Conservation (phyloP, 305 asterid species). For the Fraxinus velutina region DNA sequence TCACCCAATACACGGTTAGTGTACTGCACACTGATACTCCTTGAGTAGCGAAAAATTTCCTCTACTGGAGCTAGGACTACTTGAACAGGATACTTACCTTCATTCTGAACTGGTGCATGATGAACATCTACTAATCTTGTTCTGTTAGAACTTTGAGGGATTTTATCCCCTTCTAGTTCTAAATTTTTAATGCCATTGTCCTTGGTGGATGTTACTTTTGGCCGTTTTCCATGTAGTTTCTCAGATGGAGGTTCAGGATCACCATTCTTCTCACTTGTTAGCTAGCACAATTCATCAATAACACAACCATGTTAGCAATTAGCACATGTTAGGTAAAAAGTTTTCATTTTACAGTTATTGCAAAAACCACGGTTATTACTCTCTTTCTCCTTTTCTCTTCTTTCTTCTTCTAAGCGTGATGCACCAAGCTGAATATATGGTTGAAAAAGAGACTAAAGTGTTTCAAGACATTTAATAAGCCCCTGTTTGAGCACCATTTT, state of each 20-base stretch:
- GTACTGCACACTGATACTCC: slow-evolving; percentile 1
- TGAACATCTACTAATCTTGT: slow-evolving; percentile 7
- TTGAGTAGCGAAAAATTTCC: slow-evolving; percentile 1
- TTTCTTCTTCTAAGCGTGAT: background rate
- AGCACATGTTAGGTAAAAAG: background rate
- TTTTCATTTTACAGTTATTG: background rate
- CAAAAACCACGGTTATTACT: background rate
- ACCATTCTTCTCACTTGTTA: slow-evolving; percentile 20
- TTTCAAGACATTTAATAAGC: background rate
- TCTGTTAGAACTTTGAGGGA: slow-evolving; percentile 18
- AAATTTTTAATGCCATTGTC: slow-evolving; percentile 12
- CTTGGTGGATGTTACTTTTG: slow-evolving; percentile 28
- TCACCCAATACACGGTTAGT: background rate
- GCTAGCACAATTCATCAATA: slow-evolving; percentile 11
- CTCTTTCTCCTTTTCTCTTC: background rate
- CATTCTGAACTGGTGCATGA: slow-evolving; percentile 19
- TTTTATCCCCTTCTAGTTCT: slow-evolving; percentile 21
- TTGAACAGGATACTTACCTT: slow-evolving; percentile 15
- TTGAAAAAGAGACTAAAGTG: background rate
- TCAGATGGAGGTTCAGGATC: slow-evolving; percentile 29
- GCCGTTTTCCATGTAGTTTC: slow-evolving; percentile 30
- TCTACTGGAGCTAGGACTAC: slow-evolving; percentile 13
- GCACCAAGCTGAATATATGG: background rate
- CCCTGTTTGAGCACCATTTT: background rate
- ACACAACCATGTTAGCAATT: background rate